A percentile compares a stretch with the other conserved stretches of the same genome.
Conservation (phyloP, 139 green algal genomes). For the Ostreobium quekettii region DNA sequence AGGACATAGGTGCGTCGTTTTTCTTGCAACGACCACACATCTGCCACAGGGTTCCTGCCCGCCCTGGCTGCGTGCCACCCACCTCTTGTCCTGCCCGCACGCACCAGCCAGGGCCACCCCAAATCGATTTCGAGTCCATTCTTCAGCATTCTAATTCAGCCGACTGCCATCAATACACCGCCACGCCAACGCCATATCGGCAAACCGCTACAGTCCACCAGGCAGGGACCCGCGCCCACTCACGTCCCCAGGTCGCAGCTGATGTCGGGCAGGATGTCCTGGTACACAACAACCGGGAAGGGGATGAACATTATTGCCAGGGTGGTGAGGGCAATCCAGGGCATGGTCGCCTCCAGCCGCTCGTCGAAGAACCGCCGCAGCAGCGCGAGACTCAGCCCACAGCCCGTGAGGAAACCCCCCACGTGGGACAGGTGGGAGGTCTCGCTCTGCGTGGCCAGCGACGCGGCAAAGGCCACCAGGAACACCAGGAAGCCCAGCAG, state of each 20-base stretch:
- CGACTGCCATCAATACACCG: too few species aligned
- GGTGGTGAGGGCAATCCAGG: slow-evolving; percentile 9
- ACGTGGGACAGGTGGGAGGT: slow-evolving; percentile 18
- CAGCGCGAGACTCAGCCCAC: slow-evolving; percentile 11
- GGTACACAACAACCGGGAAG: slow-evolving; percentile 14
- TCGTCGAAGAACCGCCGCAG: slow-evolving; percentile 17
- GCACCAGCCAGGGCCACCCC: too few species aligned
- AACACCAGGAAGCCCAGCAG: slow-evolving; percentile 2
- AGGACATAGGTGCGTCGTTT: too few species aligned
- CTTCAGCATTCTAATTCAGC: too few species aligned
- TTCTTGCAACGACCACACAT: too few species aligned
- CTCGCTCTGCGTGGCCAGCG: slow-evolving; percentile 9
- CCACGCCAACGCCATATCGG: too few species aligned
- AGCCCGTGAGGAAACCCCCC: slow-evolving; percentile 8
- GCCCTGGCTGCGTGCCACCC: too few species aligned
- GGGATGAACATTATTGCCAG: neutral
- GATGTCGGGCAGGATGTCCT: neutral
- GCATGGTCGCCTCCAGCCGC: slow-evolving; percentile 3
- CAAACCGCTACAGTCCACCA: too few species aligned
- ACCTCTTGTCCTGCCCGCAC: too few species aligned
- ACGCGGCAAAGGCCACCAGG: neutral
- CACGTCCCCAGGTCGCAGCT: neutral
- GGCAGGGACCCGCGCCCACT: too few species aligned
- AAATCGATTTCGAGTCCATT: too few species aligned
- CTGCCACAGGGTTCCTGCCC: too few species aligned